phyloP scores from a whole-genome alignment of 2,329 filamentous ascomycete genomes.

The Fusarium nematophilum region DNA sequence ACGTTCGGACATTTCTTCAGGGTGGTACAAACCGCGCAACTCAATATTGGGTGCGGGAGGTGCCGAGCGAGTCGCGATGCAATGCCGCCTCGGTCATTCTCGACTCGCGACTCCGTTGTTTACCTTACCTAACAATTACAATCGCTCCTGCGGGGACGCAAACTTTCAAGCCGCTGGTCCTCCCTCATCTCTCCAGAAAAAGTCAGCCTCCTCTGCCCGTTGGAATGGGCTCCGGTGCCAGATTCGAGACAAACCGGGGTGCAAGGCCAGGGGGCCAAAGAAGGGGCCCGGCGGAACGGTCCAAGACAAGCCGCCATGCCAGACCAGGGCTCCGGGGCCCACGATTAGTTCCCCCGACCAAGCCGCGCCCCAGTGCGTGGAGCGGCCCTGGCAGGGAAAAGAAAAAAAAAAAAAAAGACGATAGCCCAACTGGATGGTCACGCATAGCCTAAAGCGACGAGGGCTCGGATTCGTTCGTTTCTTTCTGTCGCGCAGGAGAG shows the following conservation, averaged over 20 bases:
- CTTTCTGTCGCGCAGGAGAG: slow-evolving; percentile 15
- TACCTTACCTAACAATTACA: background rate
- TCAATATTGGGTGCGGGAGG: slow-evolving; percentile 9
- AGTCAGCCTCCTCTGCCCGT: slow-evolving; percentile 32
- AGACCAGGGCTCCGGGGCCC: slow-evolving; percentile 22
- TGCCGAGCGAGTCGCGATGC: slow-evolving; percentile 26
- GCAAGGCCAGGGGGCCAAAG: slow-evolving; percentile 26
- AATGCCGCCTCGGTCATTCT: slow-evolving; percentile 8
- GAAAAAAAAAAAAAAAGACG: background rate
- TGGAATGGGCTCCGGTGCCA: slow-evolving; percentile 40
- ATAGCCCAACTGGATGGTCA: slow-evolving; percentile 8
- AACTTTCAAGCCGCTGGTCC: slow-evolving; percentile 5
- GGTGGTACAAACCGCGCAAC: background rate
- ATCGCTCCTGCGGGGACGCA: background rate
- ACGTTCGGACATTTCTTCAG: background rate
- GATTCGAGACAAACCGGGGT: slow-evolving; percentile 36
- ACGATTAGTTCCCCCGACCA: slow-evolving; percentile 38
- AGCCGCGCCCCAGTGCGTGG: slow-evolving; percentile 34
- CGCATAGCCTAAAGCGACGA: slow-evolving; percentile 13
- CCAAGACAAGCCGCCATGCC: slow-evolving; percentile 41
- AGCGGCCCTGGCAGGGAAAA: slow-evolving; percentile 22
- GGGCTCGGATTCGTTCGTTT: slow-evolving; percentile 11
- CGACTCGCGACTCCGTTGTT: slow-evolving; percentile 13
- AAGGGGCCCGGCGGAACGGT: slow-evolving; percentile 42
- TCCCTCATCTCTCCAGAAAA: slow-evolving; percentile 17